phyloP scores from a whole-genome alignment of 1,284 basidiomycete genomes.

The Trichosporon coremiiforme region DNA sequence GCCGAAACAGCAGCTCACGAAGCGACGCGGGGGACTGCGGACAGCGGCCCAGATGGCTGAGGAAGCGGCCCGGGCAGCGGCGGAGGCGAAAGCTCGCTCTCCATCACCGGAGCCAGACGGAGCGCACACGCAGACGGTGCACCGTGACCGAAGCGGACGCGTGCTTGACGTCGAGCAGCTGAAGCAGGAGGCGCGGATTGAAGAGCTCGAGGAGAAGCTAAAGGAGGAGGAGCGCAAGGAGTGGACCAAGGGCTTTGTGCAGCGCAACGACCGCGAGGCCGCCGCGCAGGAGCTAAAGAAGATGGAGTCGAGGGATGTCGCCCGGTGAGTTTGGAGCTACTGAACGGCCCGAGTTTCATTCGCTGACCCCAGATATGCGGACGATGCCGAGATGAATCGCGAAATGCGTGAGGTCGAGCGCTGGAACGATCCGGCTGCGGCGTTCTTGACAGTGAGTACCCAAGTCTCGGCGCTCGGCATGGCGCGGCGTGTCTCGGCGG shows the following conservation, averaged over 20 bases:
- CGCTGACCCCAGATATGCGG: slow-evolving; percentile 61
- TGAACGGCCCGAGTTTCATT: too few species aligned
- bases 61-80: slow-evolving; percentile 61
- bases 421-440: slow-evolving; percentile 94
- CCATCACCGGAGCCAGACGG: slow-evolving; percentile 59
- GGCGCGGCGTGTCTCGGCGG: too few species aligned
- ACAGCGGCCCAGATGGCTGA: slow-evolving; percentile 61
- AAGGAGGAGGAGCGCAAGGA: slow-evolving; percentile 87
- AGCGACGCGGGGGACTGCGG: slow-evolving; percentile 70
- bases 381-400: slow-evolving; percentile 83
- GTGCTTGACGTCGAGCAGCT: slow-evolving; percentile 85
- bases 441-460: slow-evolving; percentile 78
- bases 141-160: slow-evolving; percentile 85
- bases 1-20: slow-evolving; percentile 49
- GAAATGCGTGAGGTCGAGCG: slow-evolving; percentile 74
- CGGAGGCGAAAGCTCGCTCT: slow-evolving; percentile 52
- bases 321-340: slow-evolving; percentile 59
- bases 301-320: slow-evolving; percentile 68
- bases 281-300: slow-evolving; percentile 67
- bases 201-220: slow-evolving; percentile 76
- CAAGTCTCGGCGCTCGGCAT: neutral
- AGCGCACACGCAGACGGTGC: slow-evolving; percentile 74
- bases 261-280: slow-evolving; percentile 74
- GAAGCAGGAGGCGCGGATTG: slow-evolving; percentile 73
- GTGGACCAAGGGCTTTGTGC: slow-evolving; percentile 93